Conservation (phyloP, 305 asterid species). For the Fraxinus paxiana region DNA sequence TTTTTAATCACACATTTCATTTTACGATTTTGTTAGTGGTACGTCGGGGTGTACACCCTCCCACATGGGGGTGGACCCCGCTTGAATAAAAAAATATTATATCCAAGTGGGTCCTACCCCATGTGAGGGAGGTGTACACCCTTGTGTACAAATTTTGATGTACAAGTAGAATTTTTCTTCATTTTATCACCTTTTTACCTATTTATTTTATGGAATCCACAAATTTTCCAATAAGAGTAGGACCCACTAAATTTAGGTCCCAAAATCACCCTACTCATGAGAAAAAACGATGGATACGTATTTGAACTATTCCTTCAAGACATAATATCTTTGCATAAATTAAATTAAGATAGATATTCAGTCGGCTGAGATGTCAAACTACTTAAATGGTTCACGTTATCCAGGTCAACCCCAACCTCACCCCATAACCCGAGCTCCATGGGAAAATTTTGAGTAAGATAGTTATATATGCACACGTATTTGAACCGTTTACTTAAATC, state of each 20-base stretch:
- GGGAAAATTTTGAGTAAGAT: neutral
- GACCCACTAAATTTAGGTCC: neutral
- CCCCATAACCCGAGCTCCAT: neutral
- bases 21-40: too few species aligned
- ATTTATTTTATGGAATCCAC: neutral
- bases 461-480: neutral
- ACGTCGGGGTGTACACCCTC: too few species aligned
- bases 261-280: neutral
- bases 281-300: neutral
- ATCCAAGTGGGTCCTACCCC: too few species aligned
- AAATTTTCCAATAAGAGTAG: neutral
- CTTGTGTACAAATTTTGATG: too few species aligned
- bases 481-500: neutral
- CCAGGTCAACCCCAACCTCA: neutral
- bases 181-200: neutral
- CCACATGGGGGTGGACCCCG: too few species aligned
- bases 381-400: neutral
- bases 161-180: too few species aligned
- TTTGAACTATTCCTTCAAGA: neutral
- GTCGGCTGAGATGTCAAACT: neutral
- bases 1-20: neutral
- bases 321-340: neutral
- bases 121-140: too few species aligned
- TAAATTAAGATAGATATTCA: neutral
- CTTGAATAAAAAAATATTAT: too few species aligned